These are phyloP conservation scores for Fonsecaea pedrosoi DNA, from an alignment of 2,329 filamentous ascomycete species.

Conservation along the genomic window DNA sequence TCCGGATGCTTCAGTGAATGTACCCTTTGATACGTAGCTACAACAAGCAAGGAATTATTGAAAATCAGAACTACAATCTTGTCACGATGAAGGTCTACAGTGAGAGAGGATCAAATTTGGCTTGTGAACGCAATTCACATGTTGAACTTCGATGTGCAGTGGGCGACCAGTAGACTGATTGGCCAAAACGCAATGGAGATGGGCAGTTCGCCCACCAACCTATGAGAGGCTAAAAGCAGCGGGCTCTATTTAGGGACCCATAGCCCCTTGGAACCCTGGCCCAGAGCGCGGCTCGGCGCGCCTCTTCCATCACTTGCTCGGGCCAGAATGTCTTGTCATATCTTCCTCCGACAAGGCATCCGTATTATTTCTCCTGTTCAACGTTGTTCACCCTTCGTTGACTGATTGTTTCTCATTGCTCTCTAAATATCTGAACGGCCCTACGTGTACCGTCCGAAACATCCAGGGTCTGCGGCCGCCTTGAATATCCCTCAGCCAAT, in stretches of 20 bases:
- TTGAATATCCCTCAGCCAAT: conserved; percentile 1
- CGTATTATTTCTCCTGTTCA: conserved; percentile 12
- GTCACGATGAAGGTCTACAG: too few relatives aligned
- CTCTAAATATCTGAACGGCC: not conserved
- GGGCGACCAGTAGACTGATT: too few relatives aligned
- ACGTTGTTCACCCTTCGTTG: not conserved
- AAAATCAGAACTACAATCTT: too few relatives aligned
- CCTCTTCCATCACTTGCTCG: conserved; percentile 1
- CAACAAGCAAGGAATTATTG: too few relatives aligned
- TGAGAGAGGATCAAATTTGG: too few relatives aligned
- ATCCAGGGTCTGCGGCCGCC: not conserved
- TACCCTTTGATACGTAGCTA: too few relatives aligned
- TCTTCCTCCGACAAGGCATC: conserved; percentile 14
- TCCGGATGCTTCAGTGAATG: too few relatives aligned
- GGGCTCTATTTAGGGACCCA: not conserved
- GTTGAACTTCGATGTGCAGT: too few relatives aligned
- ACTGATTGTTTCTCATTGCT: not conserved
- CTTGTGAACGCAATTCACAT: too few relatives aligned
- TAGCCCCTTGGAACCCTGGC: not conserved
- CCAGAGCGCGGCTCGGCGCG: not conserved
- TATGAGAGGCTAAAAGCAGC: not conserved
- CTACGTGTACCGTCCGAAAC: not conserved
- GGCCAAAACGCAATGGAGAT: conserved; percentile 7
- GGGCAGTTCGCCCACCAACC: not conserved
- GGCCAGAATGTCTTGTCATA: conserved; percentile 22